Evolutionary conservation across 129 eudicot genomes (phyloP).

Genomic region (Cynara cardunculus): DNA sequence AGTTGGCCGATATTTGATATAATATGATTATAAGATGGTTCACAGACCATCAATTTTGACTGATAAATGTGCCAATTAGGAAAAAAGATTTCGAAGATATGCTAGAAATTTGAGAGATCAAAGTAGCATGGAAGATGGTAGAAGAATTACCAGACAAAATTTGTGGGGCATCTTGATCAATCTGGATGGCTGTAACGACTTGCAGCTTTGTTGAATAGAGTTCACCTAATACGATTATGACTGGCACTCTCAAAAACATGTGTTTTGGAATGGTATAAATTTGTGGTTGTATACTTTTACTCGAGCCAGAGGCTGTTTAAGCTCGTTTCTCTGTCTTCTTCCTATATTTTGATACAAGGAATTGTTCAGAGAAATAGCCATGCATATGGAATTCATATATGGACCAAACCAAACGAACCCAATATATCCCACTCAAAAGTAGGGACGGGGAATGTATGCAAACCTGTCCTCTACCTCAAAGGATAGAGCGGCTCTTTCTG

Average conservation of each 20-base stretch:
- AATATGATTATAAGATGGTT: constrained; percentile 4
- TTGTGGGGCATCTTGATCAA: background rate
- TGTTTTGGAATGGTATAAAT: background rate
- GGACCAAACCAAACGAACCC: background rate
- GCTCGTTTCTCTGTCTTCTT: background rate
- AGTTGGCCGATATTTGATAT: background rate
- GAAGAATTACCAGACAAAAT: background rate
- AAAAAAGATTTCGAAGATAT: background rate
- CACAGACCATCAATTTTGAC: background rate
- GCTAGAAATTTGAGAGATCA: constrained; percentile 7
- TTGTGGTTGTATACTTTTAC: background rate
- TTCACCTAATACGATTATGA: background rate
- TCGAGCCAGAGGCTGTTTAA: constrained; percentile 1
- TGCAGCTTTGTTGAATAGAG: constrained; percentile 4
- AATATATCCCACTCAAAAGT: background rate
- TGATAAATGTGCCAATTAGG: too few relatives aligned
- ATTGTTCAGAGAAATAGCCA: background rate
- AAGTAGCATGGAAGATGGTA: background rate
- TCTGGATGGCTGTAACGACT: background rate
- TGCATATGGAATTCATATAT: background rate
- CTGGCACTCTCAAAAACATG: constrained; percentile 1
- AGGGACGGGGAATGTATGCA: background rate
- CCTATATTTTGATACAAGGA: background rate
- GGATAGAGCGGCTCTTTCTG: background rate
- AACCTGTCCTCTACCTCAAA: background rate